Evolutionary conservation across 2,329 filamentous ascomycete genomes (phyloP), one percentile per base, ranked within the genome.

Genomic region (Hysterium pulicare): DNA sequence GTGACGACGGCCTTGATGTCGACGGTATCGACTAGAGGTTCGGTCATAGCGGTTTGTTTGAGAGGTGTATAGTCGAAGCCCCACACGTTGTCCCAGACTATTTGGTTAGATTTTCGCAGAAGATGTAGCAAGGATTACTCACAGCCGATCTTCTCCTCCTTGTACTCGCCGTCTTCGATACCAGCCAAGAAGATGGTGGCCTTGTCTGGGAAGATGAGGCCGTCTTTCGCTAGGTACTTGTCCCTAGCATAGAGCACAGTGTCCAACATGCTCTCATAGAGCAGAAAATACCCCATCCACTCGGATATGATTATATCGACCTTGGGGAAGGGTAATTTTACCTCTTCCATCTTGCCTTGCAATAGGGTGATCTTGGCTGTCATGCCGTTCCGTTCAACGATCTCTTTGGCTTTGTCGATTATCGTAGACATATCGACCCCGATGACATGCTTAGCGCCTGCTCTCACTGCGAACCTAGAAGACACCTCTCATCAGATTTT

Each of bases 131-230:
- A n/a, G 22, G n/a, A 36, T 44, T 40, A 72, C 89, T 75, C 71
- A 97, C 91, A 98, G 71, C 90, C 91, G 63, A 98, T 98, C 80
- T 98, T 98, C 77, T 98, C 93, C 51, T 97, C 91, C 79, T 97
- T 97, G 81, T 98, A 98, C 50, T 98, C 93, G 53, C 93, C 93
- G 64, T 98, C 93, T 75, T 98, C 93, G 50, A 98, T 98, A 62
- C 87, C 93, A 46, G 90, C 93, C 69, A 95, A 83, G 72, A 90
- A 96, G 68, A 98, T 95, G 59, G 89, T 96, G 40, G 93, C 93
- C 81, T 95, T 97, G 74, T 98, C 93, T 16, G 93, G 93, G 80
- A 97, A 97, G 72, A 98, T 97, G 59, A 96, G 77, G 51, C 91
- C 91, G 55, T 87, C 87, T 66, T 87, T 84, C 50, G 75, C 77